Evolutionary conservation across 2,329 filamentous ascomycete genomes (phyloP).

Genomic region (Fusarium armeniacum): DNA sequence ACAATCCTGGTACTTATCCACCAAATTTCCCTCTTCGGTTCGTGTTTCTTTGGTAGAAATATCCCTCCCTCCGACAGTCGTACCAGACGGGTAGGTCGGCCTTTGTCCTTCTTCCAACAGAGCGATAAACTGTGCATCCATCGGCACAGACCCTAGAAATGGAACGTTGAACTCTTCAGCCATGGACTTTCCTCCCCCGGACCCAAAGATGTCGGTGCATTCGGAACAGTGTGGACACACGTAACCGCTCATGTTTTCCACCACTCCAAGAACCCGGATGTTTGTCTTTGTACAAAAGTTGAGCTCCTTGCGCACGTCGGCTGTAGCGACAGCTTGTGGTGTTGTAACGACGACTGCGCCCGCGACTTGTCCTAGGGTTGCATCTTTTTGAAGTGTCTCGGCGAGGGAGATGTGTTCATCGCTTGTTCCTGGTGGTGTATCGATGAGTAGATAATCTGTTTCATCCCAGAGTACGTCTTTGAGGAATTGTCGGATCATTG

Average conservation of each 20-base stretch:
- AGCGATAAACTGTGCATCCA: conserved; percentile 92
- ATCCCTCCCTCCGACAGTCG: conserved; percentile 70
- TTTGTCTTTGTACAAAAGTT: conserved; percentile 92
- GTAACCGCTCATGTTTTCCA: conserved; percentile 97
- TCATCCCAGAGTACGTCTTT: conserved; percentile 90
- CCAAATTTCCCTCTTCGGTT: conserved; percentile 61
- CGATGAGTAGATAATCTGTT: conserved; percentile 92
- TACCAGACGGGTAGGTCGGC: conserved; percentile 79
- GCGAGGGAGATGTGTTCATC: conserved; percentile 97
- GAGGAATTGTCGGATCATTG: conserved; percentile 97
- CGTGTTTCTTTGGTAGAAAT: conserved; percentile 54
- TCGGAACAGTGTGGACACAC: conserved; percentile 86
- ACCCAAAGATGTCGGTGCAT: conserved; percentile 93
- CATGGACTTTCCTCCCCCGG: conserved; percentile 91
- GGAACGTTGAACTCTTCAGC: conserved; percentile 85
- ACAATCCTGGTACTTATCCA: conserved; percentile 80
- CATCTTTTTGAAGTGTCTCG: conserved; percentile 80
- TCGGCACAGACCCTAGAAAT: conserved; percentile 89
- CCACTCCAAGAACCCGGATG: conserved; percentile 84
- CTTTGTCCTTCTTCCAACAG: conserved; percentile 80
- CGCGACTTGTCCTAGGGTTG: conserved; percentile 76
- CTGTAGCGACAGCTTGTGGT: conserved; percentile 92
- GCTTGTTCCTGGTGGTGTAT: conserved; percentile 95
- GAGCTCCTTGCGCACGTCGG: conserved; percentile 93
- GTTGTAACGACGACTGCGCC: conserved; percentile 97